Percentiles rank a stretch among this genome's conserved stretches.
These are phyloP conservation scores for Rhodotorula paludigena DNA, from an alignment of 768 basidiomycete species.

Conservation along the genomic window DNA sequence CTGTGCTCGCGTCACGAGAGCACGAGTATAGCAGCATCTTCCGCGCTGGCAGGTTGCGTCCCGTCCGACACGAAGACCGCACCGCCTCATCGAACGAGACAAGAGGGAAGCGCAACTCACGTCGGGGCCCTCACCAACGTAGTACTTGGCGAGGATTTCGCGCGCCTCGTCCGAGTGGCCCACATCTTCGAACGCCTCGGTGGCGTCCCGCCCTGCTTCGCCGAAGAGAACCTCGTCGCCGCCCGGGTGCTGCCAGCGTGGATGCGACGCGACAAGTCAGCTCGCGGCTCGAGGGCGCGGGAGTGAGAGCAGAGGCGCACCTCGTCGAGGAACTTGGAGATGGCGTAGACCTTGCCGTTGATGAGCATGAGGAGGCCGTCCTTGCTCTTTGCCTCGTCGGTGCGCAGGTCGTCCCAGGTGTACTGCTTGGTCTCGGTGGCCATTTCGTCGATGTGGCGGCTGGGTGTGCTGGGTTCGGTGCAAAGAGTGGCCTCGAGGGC, in stretches of 20 bases:
- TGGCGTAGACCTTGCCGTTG: slow-evolving; percentile 87
- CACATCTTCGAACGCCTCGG: slow-evolving; percentile 98
- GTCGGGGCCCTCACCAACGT: slow-evolving; percentile 73
- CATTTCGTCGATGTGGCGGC: no score
- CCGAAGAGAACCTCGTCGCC: slow-evolving; percentile 96
- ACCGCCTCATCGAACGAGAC: no score
- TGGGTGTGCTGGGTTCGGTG: no score
- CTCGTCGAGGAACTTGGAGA: slow-evolving; percentile 84
- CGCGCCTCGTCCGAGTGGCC: slow-evolving; percentile 99
- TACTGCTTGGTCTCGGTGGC: no score
- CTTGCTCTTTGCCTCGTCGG: slow-evolving; percentile 65
- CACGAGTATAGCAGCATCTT: no score
- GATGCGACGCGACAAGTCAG: background rate
- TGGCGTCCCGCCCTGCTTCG: slow-evolving; percentile 89
- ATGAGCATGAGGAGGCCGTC: slow-evolving; percentile 75
- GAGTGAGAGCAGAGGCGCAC: slow-evolving; percentile 44
- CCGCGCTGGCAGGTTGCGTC: no score
- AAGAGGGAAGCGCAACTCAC: slow-evolving; percentile 44
- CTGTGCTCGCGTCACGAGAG: no score
- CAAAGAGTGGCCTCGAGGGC: no score
- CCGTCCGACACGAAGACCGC: no score
- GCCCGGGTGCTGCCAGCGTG: slow-evolving; percentile 70
- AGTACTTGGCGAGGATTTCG: slow-evolving; percentile 68
- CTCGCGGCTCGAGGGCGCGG: background rate
- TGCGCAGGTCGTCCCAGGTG: slow-evolving; percentile 50